Conservation (phyloP, 2,329 filamentous ascomycete species). For the Coleophoma crateriformis region DNA sequence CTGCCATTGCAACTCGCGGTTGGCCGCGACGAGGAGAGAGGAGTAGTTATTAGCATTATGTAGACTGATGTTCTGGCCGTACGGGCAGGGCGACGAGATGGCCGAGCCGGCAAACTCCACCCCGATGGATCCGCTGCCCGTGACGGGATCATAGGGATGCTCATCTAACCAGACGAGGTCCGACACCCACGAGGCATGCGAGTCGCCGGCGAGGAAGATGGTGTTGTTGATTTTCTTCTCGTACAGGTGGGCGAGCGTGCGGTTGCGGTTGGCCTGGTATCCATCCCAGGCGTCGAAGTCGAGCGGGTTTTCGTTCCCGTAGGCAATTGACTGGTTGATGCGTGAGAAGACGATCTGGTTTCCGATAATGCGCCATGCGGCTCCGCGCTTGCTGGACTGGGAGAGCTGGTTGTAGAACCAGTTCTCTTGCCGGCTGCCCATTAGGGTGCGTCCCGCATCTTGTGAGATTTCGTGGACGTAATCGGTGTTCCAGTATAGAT, state of each 20-base stretch:
- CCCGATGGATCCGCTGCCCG: conserved; percentile 50
- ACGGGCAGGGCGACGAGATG: conserved; percentile 53
- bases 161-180: conserved; percentile 54
- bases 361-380: conserved; percentile 66
- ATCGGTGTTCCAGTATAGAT: conserved; percentile 52
- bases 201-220: conserved; percentile 67
- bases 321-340: conserved; percentile 30
- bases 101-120: conserved; percentile 64
- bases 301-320: conserved; percentile 29
- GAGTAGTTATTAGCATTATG: conserved; percentile 41
- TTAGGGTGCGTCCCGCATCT: conserved; percentile 62
- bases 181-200: conserved; percentile 59
- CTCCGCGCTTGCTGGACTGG: conserved; percentile 55
- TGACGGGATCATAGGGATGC: conserved; percentile 44
- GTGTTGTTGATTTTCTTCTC: conserved; percentile 67
- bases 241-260: conserved; percentile 62
- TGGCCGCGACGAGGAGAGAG: conserved; percentile 39
- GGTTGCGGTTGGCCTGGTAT: conserved; percentile 65
- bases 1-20: conserved; percentile 65
- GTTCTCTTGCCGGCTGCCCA: conserved; percentile 67
- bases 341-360: conserved; percentile 65
- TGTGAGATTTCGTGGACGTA: conserved; percentile 59
- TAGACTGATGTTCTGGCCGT: conserved; percentile 54
- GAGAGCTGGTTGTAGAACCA: conserved; percentile 64
- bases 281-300: conserved; percentile 60